Base-by-base conservation (phyloP, 179 eudicot genomes). In the Sideroxylon spinosum region DNA sequence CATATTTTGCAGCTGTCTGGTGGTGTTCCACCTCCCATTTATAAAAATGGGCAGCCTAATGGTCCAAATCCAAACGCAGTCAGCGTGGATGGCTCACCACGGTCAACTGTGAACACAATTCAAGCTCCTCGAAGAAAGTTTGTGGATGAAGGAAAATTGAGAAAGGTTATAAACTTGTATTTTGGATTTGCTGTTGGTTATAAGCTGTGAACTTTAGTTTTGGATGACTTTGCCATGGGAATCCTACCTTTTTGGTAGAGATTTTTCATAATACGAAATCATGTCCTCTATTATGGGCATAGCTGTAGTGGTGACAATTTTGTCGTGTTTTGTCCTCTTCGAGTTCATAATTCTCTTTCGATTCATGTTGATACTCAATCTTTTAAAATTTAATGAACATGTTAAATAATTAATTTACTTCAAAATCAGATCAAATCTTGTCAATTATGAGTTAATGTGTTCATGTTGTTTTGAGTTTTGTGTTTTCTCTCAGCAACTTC, bases 61-160 rank as follows among this genome's bases (percentile, higher is more conserved):
- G 84, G 81, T 55, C 82, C 86, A 23, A 87, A 78, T 67, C 84
- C 86, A 63, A 83, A 86, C 79, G 66, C 88, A 80, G 78, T 81
- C 69, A 87, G 85, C 81, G 78, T 81, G 78, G 99, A 96, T 70
- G 86, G 82, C 76, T 89, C 93, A 19, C 93, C 96, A 73, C 89
- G 89, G 80, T 89, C 92, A 77, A 89, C 86, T 10, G 87, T 92
- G 66, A 92, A 92, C 83, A 84, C 92, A 73, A 84, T 94, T 81
- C 95, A 89, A 81, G 97, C 97, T 56, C 99, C 98, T 80, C 88
- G 98, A 84, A 94, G 97, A 78, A 96, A 96, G 84, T 81, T 96
- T 86, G 91, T 94, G 75, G 99, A 96, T 82, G 99, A 96, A 85
- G 99, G 98, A 28, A 96, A 96, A 86, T 80, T 96, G 81, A 89